Base-by-base conservation (phyloP, 768 basidiomycete species). In the Leccinum barrowsii region DNA sequence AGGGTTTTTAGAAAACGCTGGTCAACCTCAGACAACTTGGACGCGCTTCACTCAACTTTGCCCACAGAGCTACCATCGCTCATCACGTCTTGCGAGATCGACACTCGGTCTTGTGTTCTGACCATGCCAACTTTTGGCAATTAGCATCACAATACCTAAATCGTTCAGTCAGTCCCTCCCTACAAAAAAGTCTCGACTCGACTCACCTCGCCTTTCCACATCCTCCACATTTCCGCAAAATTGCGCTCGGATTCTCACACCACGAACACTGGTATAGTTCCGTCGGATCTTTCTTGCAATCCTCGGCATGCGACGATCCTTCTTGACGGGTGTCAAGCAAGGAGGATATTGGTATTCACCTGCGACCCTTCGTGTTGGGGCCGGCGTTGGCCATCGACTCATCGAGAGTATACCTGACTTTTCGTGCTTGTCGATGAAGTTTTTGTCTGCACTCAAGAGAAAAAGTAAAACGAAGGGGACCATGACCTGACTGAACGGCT, bases 311-410 rank as follows among this genome's bases (percentile, higher is more conserved):
- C 26, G 26, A 24, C 26, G 26, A 26, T n/a, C 26, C 49, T 22
- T 12, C 24, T 44, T 42, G 8, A 7, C 2, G 7, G 10, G 12
- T 3, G 13, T 46, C 37, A 30, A 17, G 40, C 37, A 19, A n/a
- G 24, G 42, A 49, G 12, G 22, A 30, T 2, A 10, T 22, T 26
- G 1, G 63, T 5, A 24, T 76, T 55, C 54, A 85, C 82, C 72
- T 90, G 90, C 13, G 89, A 92, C 35, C 92, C 89, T 90, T 91
- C 40, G 89, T 90, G 74, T 89, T 82, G 1, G 77, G 77, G 52
- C 93, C 92, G 35, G 92, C 90, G 65, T 91, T 97, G 40, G 95
- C 95, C 90, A 92, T 91, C 44, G 87, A 89, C n/a, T n/a, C n/a
- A n/a, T n/a, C n/a, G n/a, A n/a, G 61, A 92, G 80, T 21, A 90